Conservation (phyloP, 73 alveolate genomes). For the Paramecium biaurelia region DNA sequence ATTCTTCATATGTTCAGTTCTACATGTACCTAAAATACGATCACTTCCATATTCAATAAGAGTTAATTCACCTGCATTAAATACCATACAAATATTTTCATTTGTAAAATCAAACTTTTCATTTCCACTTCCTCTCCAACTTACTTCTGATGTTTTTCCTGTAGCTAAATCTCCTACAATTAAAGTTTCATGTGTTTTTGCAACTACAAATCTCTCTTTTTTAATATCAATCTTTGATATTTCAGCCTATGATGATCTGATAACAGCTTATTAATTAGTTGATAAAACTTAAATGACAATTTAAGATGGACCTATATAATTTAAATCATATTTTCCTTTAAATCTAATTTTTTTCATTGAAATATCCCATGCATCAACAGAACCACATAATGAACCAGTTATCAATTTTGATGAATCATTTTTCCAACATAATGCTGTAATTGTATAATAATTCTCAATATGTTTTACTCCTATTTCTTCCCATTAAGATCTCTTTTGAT, state of each 20-base stretch:
- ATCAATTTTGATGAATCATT: conserved; percentile 97
- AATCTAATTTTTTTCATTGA: conserved; percentile 93
- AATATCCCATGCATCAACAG: conserved; percentile 97
- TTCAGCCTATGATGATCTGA: conserved; percentile 92
- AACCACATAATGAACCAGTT: conserved; percentile 97
- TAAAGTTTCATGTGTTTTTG: conserved; percentile 95
- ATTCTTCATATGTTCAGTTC: conserved; percentile 99
- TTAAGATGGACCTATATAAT: conserved; percentile 97
- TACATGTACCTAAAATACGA: conserved; percentile 96
- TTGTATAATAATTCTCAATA: conserved; percentile 97
- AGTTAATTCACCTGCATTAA: conserved; percentile 98
- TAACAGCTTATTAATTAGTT: conserved; percentile 64
- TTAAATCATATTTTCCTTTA: conserved; percentile 98
- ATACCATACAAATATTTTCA: conserved; percentile 99
- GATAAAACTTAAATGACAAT: conserved; percentile 80
- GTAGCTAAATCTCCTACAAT: conserved; percentile 98
- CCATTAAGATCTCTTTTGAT: conserved; percentile 97
- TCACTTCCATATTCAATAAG: conserved; percentile 99
- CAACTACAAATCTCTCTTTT: conserved; percentile 96
- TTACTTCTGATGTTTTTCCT: conserved; percentile 89
- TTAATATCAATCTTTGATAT: conserved; percentile 96
- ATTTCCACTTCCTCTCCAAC: conserved; percentile 94
- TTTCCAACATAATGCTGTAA: conserved; percentile 99
- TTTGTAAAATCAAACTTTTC: conserved; percentile 98
- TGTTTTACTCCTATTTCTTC: conserved; percentile 93